Conservation (phyloP, 352 stramenopile genomes). For the Globisporangium apiculatum region DNA sequence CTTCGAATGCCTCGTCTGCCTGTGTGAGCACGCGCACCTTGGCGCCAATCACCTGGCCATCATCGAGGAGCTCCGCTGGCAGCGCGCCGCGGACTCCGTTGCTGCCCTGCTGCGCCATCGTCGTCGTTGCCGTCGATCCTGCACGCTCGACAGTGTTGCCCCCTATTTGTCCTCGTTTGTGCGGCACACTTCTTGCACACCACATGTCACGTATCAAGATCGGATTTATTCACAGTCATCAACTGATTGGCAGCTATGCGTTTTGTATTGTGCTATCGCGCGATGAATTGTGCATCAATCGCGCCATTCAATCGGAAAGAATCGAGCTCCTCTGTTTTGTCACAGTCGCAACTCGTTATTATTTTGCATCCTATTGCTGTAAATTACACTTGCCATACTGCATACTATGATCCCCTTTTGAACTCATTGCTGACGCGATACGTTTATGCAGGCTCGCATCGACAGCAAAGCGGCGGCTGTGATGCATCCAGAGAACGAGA, state of each 20-base stretch:
- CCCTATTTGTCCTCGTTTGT: not conserved
- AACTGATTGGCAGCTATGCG: not conserved
- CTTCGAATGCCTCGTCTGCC: conserved; percentile 48
- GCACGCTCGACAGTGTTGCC: not conserved
- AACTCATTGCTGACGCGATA: no score
- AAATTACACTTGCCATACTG: not conserved
- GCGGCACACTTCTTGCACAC: no score
- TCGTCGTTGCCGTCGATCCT: not conserved
- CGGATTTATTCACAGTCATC: not conserved
- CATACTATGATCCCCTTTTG: not conserved
- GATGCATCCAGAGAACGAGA: conserved; percentile 27
- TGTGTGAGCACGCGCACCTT: conserved; percentile 55
- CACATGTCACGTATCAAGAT: not conserved
- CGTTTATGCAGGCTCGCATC: no score
- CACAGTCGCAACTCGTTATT: no score
- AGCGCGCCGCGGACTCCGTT: conserved; percentile 18
- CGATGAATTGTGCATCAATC: not conserved
- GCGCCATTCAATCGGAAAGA: no score
- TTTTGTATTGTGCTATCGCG: not conserved
- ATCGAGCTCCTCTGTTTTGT: no score
- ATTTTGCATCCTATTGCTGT: not conserved
- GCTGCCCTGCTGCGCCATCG: conserved; percentile 11
- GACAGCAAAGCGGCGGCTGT: conserved; percentile 12
- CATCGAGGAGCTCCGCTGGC: conserved; percentile 51
- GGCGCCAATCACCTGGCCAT: conserved; percentile 52